A percentile compares a stretch with the other conserved stretches of the same genome.
phyloP scores from a whole-genome alignment of 2,329 filamentous ascomycete genomes.

The Neopestalotiopsis sp. region DNA sequence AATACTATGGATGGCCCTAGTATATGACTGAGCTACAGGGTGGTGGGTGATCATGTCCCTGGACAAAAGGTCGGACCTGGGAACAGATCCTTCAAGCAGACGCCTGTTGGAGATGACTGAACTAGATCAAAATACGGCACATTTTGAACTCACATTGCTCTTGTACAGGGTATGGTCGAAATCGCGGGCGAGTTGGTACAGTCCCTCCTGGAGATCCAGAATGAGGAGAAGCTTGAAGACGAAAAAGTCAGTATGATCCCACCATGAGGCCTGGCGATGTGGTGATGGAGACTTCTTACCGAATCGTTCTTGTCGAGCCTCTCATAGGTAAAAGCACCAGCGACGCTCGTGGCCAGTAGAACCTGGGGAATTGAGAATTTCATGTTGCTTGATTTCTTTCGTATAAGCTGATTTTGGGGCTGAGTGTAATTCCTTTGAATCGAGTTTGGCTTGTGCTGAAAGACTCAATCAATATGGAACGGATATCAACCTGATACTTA shows the following conservation, averaged over 20 bases:
- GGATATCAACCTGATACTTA: too few relatives aligned
- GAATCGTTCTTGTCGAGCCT: slow-evolving; percentile 41
- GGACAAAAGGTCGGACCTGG: too few relatives aligned
- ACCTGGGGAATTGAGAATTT: slow-evolving; percentile 20
- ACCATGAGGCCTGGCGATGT: background rate
- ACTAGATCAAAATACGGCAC: too few relatives aligned
- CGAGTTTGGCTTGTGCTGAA: background rate
- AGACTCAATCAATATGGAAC: too few relatives aligned
- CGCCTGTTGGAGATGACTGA: too few relatives aligned
- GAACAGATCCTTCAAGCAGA: too few relatives aligned
- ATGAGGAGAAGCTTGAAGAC: slow-evolving; percentile 56
- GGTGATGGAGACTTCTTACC: slow-evolving; percentile 20
- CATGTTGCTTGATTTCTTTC: slow-evolving; percentile 19
- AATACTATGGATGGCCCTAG: too few relatives aligned
- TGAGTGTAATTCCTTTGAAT: background rate
- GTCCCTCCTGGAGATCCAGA: slow-evolving; percentile 65
- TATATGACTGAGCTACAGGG: too few relatives aligned
- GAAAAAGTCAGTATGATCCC: slow-evolving; percentile 29
- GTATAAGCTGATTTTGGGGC: background rate
- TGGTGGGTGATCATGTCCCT: too few relatives aligned
- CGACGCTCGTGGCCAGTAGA: slow-evolving; percentile 21
- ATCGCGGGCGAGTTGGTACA: slow-evolving; percentile 67
- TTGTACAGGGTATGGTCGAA: slow-evolving; percentile 69
- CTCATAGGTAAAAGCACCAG: slow-evolving; percentile 36
- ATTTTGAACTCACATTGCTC: slow-evolving; percentile 47